phyloP scores from a whole-genome alignment of 75 land plant genomes.

The Picea sitchensis region DNA sequence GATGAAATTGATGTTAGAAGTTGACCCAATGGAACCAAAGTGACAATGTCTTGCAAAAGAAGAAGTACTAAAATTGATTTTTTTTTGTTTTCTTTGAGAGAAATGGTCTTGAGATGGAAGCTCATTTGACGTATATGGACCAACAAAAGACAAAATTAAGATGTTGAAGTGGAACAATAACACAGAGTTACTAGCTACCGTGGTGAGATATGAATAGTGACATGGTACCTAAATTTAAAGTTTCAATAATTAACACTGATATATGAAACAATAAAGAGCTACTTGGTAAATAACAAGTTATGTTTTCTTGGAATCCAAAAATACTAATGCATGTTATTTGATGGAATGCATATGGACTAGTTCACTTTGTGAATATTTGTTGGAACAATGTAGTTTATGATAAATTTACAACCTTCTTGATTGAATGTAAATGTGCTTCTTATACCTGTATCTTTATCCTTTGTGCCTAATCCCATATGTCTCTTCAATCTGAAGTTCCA shows the following conservation, averaged over 20 bases:
- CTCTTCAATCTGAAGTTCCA: slow-evolving; percentile 63
- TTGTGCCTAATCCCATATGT: slow-evolving; percentile 77
- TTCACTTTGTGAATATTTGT: slow-evolving; percentile 44
- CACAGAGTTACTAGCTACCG: slow-evolving; percentile 71
- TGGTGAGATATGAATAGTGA: slow-evolving; percentile 44
- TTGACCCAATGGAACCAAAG: no score
- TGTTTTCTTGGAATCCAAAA: slow-evolving; percentile 76
- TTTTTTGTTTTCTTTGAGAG: slow-evolving; percentile 69
- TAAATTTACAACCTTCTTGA: slow-evolving; percentile 64
- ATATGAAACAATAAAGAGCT: slow-evolving; percentile 91
- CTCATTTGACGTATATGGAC: slow-evolving; percentile 56
- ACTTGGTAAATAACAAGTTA: slow-evolving; percentile 44
- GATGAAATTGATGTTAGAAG: no score
- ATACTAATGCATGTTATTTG: slow-evolving; percentile 60
- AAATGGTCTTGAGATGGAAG: slow-evolving; percentile 80
- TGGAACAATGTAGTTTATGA: slow-evolving; percentile 79
- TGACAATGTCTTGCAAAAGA: no score
- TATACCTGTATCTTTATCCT: slow-evolving; percentile 64
- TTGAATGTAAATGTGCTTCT: slow-evolving; percentile 52
- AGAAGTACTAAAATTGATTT: slow-evolving; percentile 24
- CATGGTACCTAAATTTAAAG: slow-evolving; percentile 76
- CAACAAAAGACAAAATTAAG: slow-evolving; percentile 33
- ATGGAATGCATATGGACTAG: slow-evolving; percentile 68
- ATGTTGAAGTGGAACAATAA: slow-evolving; percentile 73
- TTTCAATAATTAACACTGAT: slow-evolving; percentile 95